phyloP scores from a whole-genome alignment of 768 basidiomycete genomes.

The Gautieria morchelliformis region DNA sequence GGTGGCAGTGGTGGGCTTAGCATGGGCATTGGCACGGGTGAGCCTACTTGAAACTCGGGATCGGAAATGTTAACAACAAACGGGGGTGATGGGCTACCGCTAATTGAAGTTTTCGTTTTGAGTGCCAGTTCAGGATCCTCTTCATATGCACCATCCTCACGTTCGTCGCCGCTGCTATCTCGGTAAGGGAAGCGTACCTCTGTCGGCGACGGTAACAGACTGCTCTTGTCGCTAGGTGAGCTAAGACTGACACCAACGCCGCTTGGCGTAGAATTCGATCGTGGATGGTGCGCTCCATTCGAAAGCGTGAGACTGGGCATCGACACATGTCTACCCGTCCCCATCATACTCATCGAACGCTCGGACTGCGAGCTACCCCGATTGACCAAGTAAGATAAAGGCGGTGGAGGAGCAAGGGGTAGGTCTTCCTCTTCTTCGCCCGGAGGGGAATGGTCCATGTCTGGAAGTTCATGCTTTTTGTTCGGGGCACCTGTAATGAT shows the following conservation, averaged over 20 bases:
- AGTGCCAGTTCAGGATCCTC: neutral
- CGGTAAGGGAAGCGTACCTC: conserved; percentile 11
- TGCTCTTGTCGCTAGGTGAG: conserved; percentile 8
- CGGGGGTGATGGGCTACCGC: neutral
- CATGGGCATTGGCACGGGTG: neutral
- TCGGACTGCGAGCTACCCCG: conserved; percentile 17
- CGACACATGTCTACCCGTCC: conserved; percentile 49
- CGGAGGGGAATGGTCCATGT: conserved; percentile 31
- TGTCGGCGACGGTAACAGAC: conserved; percentile 14
- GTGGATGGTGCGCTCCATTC: conserved; percentile 9
- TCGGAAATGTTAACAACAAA: conserved; percentile 1
- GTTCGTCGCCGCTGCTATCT: conserved; percentile 10
- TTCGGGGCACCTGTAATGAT: conserved; percentile 51
- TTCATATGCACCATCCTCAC: neutral
- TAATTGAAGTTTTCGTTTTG: neutral
- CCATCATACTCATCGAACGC: conserved; percentile 41
- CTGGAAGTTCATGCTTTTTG: conserved; percentile 30
- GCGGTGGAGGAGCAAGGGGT: conserved; percentile 84
- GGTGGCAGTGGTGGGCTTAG: neutral
- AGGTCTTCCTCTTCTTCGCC: conserved; percentile 41
- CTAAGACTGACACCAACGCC: neutral
- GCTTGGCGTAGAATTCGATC: conserved; percentile 8
- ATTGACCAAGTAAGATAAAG: conserved; percentile 76
- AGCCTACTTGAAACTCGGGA: neutral
- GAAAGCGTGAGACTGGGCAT: conserved; percentile 44